Conservation (phyloP, 2,329 filamentous ascomycete genomes). For the Lecanicillium sp. region DNA sequence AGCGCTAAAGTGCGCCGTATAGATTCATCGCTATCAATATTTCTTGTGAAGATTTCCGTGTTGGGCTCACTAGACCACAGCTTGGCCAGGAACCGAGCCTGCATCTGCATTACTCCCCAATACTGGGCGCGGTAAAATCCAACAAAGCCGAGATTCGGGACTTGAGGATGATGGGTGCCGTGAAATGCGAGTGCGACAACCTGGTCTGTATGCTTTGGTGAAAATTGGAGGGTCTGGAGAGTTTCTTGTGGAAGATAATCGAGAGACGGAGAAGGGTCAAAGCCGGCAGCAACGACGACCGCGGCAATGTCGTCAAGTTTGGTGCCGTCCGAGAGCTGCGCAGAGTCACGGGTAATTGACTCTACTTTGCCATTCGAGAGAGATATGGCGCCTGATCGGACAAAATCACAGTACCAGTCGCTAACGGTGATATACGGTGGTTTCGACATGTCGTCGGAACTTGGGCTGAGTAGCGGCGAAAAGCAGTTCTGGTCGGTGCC, state of each 20-base stretch:
- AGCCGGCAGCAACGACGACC: constrained; percentile 69
- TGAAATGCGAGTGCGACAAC: constrained; percentile 61
- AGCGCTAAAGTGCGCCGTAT: constrained; percentile 40
- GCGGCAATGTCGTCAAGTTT: constrained; percentile 51
- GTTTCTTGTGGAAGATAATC: constrained; percentile 53
- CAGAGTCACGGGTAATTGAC: constrained; percentile 25
- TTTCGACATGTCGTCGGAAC: constrained; percentile 30
- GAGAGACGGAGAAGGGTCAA: constrained; percentile 54
- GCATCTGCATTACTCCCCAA: constrained; percentile 85
- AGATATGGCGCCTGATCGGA: constrained; percentile 53
- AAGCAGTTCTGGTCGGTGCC: constrained; percentile 48
- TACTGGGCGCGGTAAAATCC: constrained; percentile 80
- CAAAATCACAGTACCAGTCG: constrained; percentile 66
- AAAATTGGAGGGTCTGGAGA: constrained; percentile 48
- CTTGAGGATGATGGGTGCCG: constrained; percentile 48
- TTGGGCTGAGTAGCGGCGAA: constrained; percentile 31
- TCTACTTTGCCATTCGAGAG: constrained; percentile 38
- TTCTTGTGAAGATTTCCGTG: constrained; percentile 22
- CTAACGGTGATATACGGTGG: constrained; percentile 62
- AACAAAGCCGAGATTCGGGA: constrained; percentile 66
- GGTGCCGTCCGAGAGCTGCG: constrained; percentile 19
- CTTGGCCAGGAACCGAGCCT: constrained; percentile 59
- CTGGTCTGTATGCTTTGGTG: constrained; percentile 43
- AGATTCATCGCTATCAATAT: constrained; percentile 35
- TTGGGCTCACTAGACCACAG: constrained; percentile 41